Evolutionary conservation across 768 basidiomycete genomes (phyloP).

Genomic region (Tricholoma sp.): DNA sequence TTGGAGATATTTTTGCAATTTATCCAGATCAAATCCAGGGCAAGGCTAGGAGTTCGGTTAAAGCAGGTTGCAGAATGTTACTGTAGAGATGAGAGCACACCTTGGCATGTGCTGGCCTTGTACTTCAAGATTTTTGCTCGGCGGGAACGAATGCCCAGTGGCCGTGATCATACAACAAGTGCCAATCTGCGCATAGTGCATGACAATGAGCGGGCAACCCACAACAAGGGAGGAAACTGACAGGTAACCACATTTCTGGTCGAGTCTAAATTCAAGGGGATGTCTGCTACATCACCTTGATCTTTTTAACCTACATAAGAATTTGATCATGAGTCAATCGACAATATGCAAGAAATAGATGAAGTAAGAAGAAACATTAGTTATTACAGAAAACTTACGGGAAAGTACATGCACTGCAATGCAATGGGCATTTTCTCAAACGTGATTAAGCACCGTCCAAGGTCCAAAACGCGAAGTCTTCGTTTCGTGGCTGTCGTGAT

Average conservation of each 20-base stretch:
- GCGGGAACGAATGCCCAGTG: neutral
- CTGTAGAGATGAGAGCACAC: neutral
- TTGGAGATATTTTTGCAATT: neutral
- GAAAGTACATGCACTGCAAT: neutral
- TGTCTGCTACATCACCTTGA: neutral
- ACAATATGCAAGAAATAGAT: neutral
- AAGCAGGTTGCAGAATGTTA: neutral
- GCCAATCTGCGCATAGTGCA: neutral
- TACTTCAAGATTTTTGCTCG: neutral
- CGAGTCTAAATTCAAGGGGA: neutral
- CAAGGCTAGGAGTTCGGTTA: neutral
- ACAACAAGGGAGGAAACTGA: neutral
- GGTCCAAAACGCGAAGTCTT: too few species aligned
- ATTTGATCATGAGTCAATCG: neutral
- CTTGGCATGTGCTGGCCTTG: neutral
- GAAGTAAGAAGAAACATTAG: neutral
- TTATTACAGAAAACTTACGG: neutral
- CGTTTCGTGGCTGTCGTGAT: too few species aligned
- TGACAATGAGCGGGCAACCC: neutral
- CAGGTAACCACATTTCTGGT: neutral
- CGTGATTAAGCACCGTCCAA: neutral
- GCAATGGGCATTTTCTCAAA: conserved; percentile 1
- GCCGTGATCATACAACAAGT: neutral
- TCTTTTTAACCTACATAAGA: neutral
- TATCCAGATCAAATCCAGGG: neutral